phyloP scores from a whole-genome alignment of 306 rosid species.

The Parietaria judaica region DNA sequence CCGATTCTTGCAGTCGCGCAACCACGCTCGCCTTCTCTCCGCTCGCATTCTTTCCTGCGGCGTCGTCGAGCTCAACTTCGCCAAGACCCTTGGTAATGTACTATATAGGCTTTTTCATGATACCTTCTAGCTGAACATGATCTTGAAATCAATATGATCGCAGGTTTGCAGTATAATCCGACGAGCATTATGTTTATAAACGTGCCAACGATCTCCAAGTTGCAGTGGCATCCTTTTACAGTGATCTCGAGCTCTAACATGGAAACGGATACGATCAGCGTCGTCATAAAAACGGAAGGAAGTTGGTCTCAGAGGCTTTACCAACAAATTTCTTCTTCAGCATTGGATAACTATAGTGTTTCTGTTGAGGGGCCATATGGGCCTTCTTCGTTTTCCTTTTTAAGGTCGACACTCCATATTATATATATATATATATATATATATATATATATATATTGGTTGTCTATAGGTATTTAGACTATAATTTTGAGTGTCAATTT shows the following conservation, averaged over 20 bases:
- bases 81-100: conserved; percentile 34
- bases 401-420: conserved; percentile 28
- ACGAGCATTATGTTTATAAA: conserved; percentile 57
- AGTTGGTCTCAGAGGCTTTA: conserved; percentile 53
- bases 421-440: neutral
- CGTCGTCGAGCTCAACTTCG: conserved; percentile 49
- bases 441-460: neutral
- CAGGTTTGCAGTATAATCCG: conserved; percentile 53
- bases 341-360: conserved; percentile 37
- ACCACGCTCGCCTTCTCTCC: conserved; percentile 29
- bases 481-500: neutral
- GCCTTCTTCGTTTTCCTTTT: conserved; percentile 33
- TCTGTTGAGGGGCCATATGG: conserved; percentile 94
- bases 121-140: no score
- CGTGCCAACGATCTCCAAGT: conserved; percentile 56
- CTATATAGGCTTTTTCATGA: no score
- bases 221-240: conserved; percentile 88
- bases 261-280: conserved; percentile 42
- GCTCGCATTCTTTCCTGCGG: conserved; percentile 50
- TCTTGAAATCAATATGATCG: neutral
- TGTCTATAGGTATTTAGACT: neutral
- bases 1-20: conserved; percentile 54
- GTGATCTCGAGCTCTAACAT: conserved; percentile 42
- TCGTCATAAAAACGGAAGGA: conserved; percentile 46
- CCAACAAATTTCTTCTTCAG: conserved; percentile 33